phyloP scores from a whole-genome alignment of 495 filamentous ascomycete species.

The Cercophora scortea region DNA sequence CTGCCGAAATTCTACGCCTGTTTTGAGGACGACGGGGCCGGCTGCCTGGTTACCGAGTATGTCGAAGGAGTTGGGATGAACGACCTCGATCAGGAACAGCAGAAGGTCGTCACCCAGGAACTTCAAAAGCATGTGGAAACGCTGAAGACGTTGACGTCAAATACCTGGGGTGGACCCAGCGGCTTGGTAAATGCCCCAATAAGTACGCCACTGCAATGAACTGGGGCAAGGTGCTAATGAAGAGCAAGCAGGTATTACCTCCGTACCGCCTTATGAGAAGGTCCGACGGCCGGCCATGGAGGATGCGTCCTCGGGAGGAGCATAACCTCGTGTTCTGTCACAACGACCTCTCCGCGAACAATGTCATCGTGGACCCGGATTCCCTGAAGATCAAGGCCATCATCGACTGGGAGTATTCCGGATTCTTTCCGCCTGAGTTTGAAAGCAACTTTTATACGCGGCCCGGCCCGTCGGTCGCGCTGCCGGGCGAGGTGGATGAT shows the following conservation, averaged over 20 bases:
- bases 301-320: not conserved
- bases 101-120: not conserved
- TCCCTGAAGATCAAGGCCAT: constrained; percentile 5
- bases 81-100: not conserved
- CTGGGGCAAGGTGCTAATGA: no score
- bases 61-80: not conserved
- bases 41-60: not conserved
- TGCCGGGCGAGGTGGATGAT: not conserved
- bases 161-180: not conserved
- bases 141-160: constrained; percentile 1
- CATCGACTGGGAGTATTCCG: constrained; percentile 1
- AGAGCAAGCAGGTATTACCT: not conserved
- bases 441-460: not conserved
- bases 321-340: not conserved
- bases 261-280: constrained; percentile 2
- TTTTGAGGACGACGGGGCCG: constrained; percentile 8
- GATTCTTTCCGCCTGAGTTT: not conserved
- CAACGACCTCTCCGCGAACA: constrained; percentile 3
- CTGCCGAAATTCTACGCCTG: not conserved
- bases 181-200: not conserved
- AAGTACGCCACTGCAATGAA: no score
- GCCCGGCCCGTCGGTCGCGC: not conserved
- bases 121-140: not conserved
- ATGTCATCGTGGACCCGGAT: constrained; percentile 6
- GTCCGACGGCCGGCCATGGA: not conserved